Conservation (phyloP, 805 yeast species). For the Candida maesae region DNA sequence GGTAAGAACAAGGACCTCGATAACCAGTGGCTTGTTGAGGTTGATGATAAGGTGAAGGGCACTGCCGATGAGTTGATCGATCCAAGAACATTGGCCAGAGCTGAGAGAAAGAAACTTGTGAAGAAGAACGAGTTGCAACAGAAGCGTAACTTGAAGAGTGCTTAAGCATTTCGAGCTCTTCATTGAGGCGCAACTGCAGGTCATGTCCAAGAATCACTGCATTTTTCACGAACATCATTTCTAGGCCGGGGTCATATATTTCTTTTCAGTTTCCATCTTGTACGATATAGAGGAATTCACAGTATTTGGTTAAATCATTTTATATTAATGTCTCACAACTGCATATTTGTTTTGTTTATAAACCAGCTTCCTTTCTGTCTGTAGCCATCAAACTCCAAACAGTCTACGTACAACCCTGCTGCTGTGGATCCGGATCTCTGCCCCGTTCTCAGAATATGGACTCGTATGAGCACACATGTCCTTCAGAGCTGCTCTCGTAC, state of each 20-base stretch:
- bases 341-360: background rate
- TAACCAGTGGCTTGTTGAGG: conserved; percentile 94
- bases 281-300: background rate
- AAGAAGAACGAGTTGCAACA: conserved; percentile 85
- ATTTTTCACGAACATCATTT: conserved; percentile 1
- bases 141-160: conserved; percentile 60
- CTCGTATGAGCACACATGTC: conserved; percentile 21
- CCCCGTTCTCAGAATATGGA: background rate
- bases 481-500: conserved; percentile 29
- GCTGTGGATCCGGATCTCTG: conserved; percentile 12
- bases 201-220: background rate
- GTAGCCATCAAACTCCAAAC: conserved; percentile 20
- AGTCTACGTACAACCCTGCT: conserved; percentile 22
- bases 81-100: conserved; percentile 79
- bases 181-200: background rate
- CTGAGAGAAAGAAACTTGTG: conserved; percentile 77
- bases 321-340: background rate
- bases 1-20: conserved; percentile 88
- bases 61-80: conserved; percentile 67
- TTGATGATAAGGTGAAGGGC: conserved; percentile 66
- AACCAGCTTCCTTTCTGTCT: too few species aligned
- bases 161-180: background rate
- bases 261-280: background rate
- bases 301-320: background rate
- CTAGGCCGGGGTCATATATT: background rate